Evolutionary conservation across 2,329 filamentous ascomycete genomes (phyloP).

Genomic region (Pseudogymnoascus sp.): DNA sequence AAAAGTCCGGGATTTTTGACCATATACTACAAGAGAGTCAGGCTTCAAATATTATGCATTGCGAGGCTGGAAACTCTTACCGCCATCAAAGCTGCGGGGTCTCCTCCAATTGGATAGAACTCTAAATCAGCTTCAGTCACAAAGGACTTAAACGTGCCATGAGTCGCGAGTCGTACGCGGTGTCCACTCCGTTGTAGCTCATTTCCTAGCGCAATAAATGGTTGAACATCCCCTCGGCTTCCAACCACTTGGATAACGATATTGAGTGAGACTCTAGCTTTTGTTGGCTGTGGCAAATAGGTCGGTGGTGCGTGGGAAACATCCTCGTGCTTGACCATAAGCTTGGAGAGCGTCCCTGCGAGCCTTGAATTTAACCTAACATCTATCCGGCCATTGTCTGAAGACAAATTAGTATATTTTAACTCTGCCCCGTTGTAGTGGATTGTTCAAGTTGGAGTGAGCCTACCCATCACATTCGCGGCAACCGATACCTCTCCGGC

Average conservation of each 20-base stretch:
- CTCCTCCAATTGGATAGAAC: constrained; percentile 49
- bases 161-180: constrained; percentile 47
- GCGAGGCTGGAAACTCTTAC: constrained; percentile 31
- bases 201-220: constrained; percentile 48
- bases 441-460: background rate
- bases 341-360: constrained; percentile 15
- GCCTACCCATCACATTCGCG: background rate
- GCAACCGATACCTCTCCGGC: background rate
- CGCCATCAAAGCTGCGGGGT: constrained; percentile 34
- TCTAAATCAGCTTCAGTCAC: constrained; percentile 44
- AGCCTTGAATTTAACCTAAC: constrained; percentile 42
- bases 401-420: background rate
- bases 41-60: background rate
- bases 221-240: constrained; percentile 46
- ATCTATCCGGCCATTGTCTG: constrained; percentile 45
- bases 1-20: constrained; percentile 78
- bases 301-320: background rate
- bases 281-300: background rate
- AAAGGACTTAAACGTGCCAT: constrained; percentile 43
- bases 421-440: background rate
- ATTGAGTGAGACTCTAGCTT: constrained; percentile 35
- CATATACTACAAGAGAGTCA: constrained; percentile 52
- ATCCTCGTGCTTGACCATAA: constrained; percentile 54
- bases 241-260: constrained; percentile 48
- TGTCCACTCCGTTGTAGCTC: constrained; percentile 41